Base-by-base conservation (phyloP, 441 rosid species). In the Erodium chrysanthum region DNA sequence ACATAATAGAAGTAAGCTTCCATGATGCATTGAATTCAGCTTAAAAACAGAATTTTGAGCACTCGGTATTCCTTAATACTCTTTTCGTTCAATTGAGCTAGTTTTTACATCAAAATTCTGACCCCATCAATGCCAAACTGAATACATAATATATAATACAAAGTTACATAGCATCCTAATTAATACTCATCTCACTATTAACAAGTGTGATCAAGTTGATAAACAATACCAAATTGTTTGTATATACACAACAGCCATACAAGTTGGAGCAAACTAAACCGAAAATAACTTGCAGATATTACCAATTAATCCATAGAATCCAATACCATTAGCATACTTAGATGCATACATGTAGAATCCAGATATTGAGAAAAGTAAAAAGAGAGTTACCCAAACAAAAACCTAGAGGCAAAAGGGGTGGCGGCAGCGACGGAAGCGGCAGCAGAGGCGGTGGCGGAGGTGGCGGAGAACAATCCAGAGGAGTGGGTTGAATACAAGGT, bases 361-460 rank as follows among this genome's bases (percentile, higher is more conserved):
- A 50, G 58, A 50, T 50, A 50, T 3, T 50, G 21, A 4, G 4
- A 6, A 31, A 1, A 5, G 5, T 5, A 4, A 18, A n/a, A 27
- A 65, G 59, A 29, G 18, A 65, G 64, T 65, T 88, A 91, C 99
- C 96, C 88, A 70, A 89, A 85, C 62, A 94, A 78, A 82, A 84
- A 88, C 59, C 90, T 76, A 61, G 91, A 85, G 20, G 96, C 91
- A 68, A 91, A 88, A 70, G 98, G 94, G 64, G 83, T 75, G 60
- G 78, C 66, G 20, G 86, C 84, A 33, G 86, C 86, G 20, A 81
- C 81, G 66, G 35, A 31, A 31, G 35, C 35, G 35, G 35, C 35
- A 6, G 35, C 35, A 31, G 96, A 81, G 33, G 85, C 74, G 0
- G 90, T 83, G 73, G 88, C 86, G 27, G 90, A 76, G 31, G 95